Conservation (phyloP, 179 eudicot species). For the Patellifolia procumbens region DNA sequence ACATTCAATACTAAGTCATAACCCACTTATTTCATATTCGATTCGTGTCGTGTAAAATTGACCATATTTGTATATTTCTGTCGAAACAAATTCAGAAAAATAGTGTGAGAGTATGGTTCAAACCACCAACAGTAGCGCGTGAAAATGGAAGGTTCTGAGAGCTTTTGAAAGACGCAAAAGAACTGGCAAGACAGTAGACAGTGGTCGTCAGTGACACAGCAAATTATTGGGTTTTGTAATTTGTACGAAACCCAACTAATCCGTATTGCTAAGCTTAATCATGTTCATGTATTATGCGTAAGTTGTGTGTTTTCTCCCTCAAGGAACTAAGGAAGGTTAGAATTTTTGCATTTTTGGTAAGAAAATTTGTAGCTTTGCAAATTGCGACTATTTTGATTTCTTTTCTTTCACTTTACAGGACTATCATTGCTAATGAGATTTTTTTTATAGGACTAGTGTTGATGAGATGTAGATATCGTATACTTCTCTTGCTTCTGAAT, state of each 20-base stretch:
- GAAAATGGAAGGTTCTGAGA: not conserved
- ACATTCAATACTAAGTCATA: no score
- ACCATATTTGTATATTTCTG: no score
- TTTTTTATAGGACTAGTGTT: no score
- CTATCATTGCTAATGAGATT: no score
- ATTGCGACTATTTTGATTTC: not conserved
- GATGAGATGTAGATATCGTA: not conserved
- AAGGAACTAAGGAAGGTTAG: slow-evolving; percentile 19
- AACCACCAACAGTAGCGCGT: not conserved
- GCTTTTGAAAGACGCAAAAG: slow-evolving; percentile 17
- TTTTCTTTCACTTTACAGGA: slow-evolving; percentile 9
- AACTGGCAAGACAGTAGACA: slow-evolving; percentile 9
- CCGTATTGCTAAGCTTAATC: not conserved
- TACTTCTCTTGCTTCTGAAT: no score
- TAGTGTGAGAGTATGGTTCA: not conserved
- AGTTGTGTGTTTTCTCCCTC: slow-evolving; percentile 16
- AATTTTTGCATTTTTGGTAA: slow-evolving; percentile 14
- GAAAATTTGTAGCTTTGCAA: not conserved
- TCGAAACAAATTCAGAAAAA: not conserved
- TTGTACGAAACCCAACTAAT: slow-evolving; percentile 31
- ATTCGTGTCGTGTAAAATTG: no score
- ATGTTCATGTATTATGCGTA: slow-evolving; percentile 25
- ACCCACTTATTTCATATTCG: no score
- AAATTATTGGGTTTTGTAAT: slow-evolving; percentile 18
- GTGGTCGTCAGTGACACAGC: not conserved